These are phyloP conservation scores for Dioscorea cayenensis DNA, from an alignment of 116 monocot species.

Conservation along the genomic window DNA sequence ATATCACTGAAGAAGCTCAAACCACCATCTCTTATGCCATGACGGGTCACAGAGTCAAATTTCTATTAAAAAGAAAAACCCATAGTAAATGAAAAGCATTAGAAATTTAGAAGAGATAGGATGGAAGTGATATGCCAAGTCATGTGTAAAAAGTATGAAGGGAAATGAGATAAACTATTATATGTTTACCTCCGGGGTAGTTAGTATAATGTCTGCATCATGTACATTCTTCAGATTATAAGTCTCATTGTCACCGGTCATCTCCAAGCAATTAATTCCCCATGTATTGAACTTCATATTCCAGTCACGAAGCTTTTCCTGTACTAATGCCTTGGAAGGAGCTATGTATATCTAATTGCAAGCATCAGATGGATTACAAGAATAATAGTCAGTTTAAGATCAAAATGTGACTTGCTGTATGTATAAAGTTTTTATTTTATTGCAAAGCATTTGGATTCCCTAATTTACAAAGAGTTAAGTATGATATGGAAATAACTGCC, in stretches of 20 bases:
- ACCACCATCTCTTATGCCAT: constrained; percentile 73
- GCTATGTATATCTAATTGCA: constrained; percentile 79
- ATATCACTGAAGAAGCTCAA: constrained; percentile 97
- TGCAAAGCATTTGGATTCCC: too few species aligned
- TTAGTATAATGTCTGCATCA: constrained; percentile 88
- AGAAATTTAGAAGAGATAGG: constrained; percentile 1
- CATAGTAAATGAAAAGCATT: neutral
- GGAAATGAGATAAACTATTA: neutral
- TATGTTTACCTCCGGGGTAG: constrained; percentile 85
- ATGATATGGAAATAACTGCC: too few species aligned
- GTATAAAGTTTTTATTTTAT: too few species aligned
- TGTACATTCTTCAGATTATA: constrained; percentile 62
- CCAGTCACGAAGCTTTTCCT: constrained; percentile 97
- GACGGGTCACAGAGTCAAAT: constrained; percentile 88
- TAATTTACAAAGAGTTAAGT: neutral
- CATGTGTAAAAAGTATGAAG: neutral
- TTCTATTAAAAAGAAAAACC: constrained; percentile 40
- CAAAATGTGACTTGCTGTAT: neutral
- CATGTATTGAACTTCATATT: constrained; percentile 62
- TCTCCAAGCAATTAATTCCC: constrained; percentile 79
- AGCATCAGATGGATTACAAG: neutral
- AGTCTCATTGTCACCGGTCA: constrained; percentile 91
- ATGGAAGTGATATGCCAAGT: neutral
- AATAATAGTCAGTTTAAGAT: constrained; percentile 8
- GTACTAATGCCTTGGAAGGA: constrained; percentile 94